Evolutionary conservation across 805 yeast species (phyloP), one percentile per base, ranked within the genome.

Genomic region (Cyberlindnera saturnus): DNA sequence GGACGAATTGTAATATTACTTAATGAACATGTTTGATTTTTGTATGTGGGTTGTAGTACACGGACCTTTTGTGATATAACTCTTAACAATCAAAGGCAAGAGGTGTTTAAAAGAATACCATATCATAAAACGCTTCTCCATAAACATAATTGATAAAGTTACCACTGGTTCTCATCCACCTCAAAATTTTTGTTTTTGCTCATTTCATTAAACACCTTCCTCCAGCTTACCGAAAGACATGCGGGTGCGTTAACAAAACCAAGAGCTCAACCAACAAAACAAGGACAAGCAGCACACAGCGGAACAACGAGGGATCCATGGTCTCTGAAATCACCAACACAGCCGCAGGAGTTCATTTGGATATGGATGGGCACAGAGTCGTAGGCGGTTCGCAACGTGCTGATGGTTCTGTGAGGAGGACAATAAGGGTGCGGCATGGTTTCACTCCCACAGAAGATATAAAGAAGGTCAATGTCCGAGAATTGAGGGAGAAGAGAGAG

Each of bases 321-420:
- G 35, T n/a, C 16, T 35, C 26, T 23, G 45, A 32, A 40, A 36
- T 6, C 5, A 18, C 18, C 34, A 34, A 43, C 39, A 15, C 44
- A 18, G 32, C 6, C 9, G 36, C 44, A 19, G 44, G 46, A 17
- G n/a, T 49, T 1, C 46, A 42, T 13, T 13, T 46, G 16, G 43
- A 48, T 32, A 26, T 6, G 28, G 23, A 41, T 32, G 53, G 51
- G 0, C 29, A 47, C 20, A 42, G 53, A 32, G 42, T 45, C 35
- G 16, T 42, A 14, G 63, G 60, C 4, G 62, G 62, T 4, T 41
- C 60, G 1, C 26, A 48, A 15, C 48, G 62, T 34, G 31, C 56
- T 15, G 61, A 59, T 45, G 62, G 61, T 1, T 38, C 61, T 2
- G 50, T 51, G 38, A 39, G 62, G 35, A 47, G 50, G 36, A 36